Evolutionary conservation across 306 rosid species (phyloP).

Genomic region (apple (Malus domestica)): DNA sequence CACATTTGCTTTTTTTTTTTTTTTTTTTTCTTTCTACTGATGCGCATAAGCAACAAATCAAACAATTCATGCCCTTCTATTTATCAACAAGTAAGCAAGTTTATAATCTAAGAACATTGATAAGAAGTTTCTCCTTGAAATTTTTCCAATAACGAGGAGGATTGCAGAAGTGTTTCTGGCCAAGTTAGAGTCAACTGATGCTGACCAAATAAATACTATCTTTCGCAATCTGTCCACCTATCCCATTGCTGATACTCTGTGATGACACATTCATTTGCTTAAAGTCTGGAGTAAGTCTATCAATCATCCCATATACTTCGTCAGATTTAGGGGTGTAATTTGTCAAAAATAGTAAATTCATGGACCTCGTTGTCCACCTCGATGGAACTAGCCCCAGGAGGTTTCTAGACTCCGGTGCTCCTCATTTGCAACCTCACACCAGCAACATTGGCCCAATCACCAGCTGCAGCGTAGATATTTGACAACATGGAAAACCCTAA

Average conservation of each 20-base stretch:
- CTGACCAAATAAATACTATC: not conserved
- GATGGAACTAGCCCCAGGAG: conserved; percentile 78
- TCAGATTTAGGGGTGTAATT: conserved; percentile 59
- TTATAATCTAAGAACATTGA: not conserved
- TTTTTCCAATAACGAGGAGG: not conserved
- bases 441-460: conserved; percentile 66
- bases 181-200: not conserved
- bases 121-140: not conserved
- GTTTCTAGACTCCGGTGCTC: conserved; percentile 46
- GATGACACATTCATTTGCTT: too few species aligned
- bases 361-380: conserved; percentile 62
- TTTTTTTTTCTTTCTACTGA: not conserved
- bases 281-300: too few species aligned
- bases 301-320: conserved; percentile 49
- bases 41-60: not conserved
- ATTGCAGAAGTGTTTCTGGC: not conserved
- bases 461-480: conserved; percentile 77
- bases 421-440: conserved; percentile 53
- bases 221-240: too few species aligned
- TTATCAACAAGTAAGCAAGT: not conserved
- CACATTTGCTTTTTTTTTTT: too few species aligned
- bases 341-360: conserved; percentile 65
- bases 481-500: too few species aligned
- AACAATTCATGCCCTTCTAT: not conserved
- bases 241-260: too few species aligned